A percentile compares a stretch with the other conserved stretches of the same genome.
Conservation (phyloP, 352 stramenopile species). For the Globisporangium camurandrum region DNA sequence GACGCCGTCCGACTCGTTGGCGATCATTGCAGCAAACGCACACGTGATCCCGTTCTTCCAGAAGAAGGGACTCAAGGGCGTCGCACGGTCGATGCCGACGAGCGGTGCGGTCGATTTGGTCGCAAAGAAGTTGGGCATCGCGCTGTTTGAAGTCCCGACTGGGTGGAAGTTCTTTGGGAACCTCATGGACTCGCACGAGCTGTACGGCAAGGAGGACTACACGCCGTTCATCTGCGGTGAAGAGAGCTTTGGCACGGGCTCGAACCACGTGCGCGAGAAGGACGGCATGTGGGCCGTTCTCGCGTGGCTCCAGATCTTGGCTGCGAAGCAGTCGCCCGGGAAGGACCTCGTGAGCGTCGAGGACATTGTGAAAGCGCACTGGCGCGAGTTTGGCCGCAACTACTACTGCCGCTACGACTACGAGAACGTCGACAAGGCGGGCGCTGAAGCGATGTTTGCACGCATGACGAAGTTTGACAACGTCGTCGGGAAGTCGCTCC, state of each 20-base stretch:
- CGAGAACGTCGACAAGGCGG: constrained; percentile 94
- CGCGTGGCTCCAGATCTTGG: constrained; percentile 98
- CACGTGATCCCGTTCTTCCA: constrained; percentile 96
- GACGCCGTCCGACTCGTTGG: constrained; percentile 97
- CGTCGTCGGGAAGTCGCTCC: constrained; percentile 56
- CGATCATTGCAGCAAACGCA: constrained; percentile 97
- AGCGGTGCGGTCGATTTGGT: constrained; percentile 96
- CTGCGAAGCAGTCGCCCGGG: constrained; percentile 78
- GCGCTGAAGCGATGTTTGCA: constrained; percentile 67
- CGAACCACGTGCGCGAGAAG: constrained; percentile 99
- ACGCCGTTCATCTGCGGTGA: constrained; percentile 99
- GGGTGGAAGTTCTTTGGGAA: constrained; percentile 99
- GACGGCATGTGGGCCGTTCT: constrained; percentile 99
- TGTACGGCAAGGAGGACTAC: constrained; percentile 96
- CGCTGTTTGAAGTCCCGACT: constrained; percentile 96
- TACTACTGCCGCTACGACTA: constrained; percentile 99
- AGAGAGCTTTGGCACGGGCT: constrained; percentile 97
- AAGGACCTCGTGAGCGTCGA: constrained; percentile 92
- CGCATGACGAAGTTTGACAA: constrained; percentile 65
- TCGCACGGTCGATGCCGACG: constrained; percentile 98
- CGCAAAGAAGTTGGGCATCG: constrained; percentile 91
- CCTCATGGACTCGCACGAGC: constrained; percentile 97
- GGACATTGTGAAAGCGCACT: constrained; percentile 95
- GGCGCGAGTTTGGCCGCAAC: constrained; percentile 96
- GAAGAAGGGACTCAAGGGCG: constrained; percentile 89